These are phyloP conservation scores for Tolypocladium guangdongense DNA, from an alignment of 2,329 filamentous ascomycete genomes.

Conservation along the genomic window DNA sequence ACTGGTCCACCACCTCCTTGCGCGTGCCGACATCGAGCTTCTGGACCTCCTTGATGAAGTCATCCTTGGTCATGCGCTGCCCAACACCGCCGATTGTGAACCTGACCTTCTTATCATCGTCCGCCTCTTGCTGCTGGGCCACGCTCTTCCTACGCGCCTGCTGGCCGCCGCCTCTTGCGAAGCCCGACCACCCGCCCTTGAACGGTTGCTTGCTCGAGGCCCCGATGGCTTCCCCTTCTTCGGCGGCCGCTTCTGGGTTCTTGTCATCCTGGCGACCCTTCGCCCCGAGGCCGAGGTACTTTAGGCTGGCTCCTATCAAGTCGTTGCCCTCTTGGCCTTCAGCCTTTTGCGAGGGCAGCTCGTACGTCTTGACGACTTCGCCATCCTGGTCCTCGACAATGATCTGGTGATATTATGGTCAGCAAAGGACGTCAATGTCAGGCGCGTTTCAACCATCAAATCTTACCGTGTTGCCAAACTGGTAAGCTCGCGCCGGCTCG, in stretches of 20 bases:
- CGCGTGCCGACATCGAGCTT: conserved; percentile 58
- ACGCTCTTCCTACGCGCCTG: conserved; percentile 26
- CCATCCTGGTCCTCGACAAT: conserved; percentile 82
- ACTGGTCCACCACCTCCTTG: conserved; percentile 41
- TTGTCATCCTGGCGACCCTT: conserved; percentile 30
- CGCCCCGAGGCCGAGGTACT: conserved; percentile 42
- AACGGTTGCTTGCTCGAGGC: conserved; percentile 25
- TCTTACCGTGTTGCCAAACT: conserved; percentile 68
- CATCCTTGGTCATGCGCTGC: conserved; percentile 65
- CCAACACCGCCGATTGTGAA: conserved; percentile 69
- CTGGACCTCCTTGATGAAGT: conserved; percentile 66
- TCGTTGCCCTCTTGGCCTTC: conserved; percentile 28
- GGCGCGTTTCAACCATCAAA: background rate
- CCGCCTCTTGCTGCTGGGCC: conserved; percentile 33
- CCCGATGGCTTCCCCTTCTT: conserved; percentile 19
- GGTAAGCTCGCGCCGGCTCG: conserved; percentile 72
- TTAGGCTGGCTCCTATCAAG: conserved; percentile 33
- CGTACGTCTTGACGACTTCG: conserved; percentile 77
- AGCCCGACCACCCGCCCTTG: conserved; percentile 41
- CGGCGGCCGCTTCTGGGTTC: conserved; percentile 15
- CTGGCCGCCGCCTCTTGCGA: conserved; percentile 26
- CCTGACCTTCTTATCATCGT: conserved; percentile 60
- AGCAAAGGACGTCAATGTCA: background rate
- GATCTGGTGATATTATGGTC: conserved; percentile 37
- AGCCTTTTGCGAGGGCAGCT: conserved; percentile 49